Evolutionary conservation across 2,329 filamentous ascomycete species (phyloP).

Genomic region (Hawksworthiomyces lignivorus): DNA sequence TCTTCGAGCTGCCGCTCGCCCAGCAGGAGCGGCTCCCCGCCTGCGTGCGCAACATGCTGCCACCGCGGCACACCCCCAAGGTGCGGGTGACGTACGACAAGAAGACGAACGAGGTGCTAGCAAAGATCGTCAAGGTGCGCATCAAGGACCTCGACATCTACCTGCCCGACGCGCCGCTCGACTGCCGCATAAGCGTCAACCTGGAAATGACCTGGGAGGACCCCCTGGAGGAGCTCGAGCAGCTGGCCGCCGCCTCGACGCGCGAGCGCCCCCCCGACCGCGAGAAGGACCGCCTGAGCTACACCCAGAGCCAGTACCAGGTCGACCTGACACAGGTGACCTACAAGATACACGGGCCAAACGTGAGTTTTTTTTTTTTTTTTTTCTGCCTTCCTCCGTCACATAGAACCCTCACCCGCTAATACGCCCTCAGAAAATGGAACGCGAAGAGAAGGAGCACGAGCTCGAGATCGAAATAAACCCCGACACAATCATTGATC

Average conservation of each 20-base stretch:
- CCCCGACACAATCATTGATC: conserved; percentile 54
- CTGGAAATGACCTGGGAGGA: conserved; percentile 86
- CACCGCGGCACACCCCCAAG: conserved; percentile 48
- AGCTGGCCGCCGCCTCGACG: conserved; percentile 25
- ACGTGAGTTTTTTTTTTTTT: conserved; percentile 9
- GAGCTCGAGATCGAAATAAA: conserved; percentile 75
- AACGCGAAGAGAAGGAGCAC: conserved; percentile 56
- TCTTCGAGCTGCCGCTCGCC: conserved; percentile 63
- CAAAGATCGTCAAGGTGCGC: conserved; percentile 87
- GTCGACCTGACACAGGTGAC: conserved; percentile 91
- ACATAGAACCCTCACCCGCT: no score
- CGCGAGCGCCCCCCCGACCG: conserved; percentile 49
- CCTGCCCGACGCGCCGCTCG: conserved; percentile 68
- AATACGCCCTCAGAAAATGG: conserved; percentile 26
- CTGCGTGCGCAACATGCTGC: conserved; percentile 53
- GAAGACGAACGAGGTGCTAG: conserved; percentile 57
- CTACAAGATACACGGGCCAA: conserved; percentile 21
- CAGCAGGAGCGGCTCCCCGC: conserved; percentile 55
- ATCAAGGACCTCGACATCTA: conserved; percentile 82
- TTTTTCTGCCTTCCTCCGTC: not conserved
- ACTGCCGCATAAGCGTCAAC: conserved; percentile 91
- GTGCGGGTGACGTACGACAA: conserved; percentile 73
- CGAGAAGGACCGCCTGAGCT: conserved; percentile 85
- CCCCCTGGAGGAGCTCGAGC: conserved; percentile 48
- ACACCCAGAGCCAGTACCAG: conserved; percentile 79